phyloP scores from a whole-genome alignment of 2,329 filamentous ascomycete genomes.

The Ascochyta fabae region DNA sequence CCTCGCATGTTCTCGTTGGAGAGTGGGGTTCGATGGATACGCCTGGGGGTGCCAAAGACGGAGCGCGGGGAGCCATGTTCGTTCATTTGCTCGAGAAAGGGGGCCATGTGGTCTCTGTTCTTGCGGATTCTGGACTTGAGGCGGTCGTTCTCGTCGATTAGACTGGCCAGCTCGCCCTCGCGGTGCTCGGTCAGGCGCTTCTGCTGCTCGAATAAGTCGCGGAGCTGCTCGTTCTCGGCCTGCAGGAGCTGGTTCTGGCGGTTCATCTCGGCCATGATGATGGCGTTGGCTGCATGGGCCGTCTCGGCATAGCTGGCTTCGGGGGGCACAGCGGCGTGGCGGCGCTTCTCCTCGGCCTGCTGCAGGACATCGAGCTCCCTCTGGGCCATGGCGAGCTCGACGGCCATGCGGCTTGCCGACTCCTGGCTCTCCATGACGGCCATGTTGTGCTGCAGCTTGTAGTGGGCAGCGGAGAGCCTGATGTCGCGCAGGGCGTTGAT shows the following conservation, averaged over 20 bases:
- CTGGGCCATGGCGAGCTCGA: constrained; percentile 91
- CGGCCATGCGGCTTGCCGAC: constrained; percentile 82
- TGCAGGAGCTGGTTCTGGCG: constrained; percentile 69
- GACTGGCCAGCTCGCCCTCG: constrained; percentile 71
- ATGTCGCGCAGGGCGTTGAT: constrained; percentile 65
- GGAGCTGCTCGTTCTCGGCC: constrained; percentile 69
- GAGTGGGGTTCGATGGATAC: constrained; percentile 53
- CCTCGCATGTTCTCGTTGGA: constrained; percentile 51
- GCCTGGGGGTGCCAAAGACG: constrained; percentile 54
- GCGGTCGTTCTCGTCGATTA: constrained; percentile 78
- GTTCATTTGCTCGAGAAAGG: constrained; percentile 45
- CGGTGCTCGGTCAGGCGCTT: constrained; percentile 81
- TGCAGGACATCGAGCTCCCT: constrained; percentile 86
- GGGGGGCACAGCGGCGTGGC: constrained; percentile 60
- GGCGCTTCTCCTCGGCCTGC: constrained; percentile 71
- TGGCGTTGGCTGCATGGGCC: constrained; percentile 61
- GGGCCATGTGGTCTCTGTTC: constrained; percentile 84
- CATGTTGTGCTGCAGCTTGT: constrained; percentile 88
- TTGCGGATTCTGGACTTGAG: constrained; percentile 85
- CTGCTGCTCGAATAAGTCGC: constrained; percentile 71
- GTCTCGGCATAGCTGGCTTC: constrained; percentile 62
- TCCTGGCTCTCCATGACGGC: constrained; percentile 84
- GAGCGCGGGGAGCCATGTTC: constrained; percentile 73
- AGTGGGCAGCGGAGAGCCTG: constrained; percentile 85
- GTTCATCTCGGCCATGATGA: constrained; percentile 56